Evolutionary conservation across 2,329 filamentous ascomycete species (phyloP), one percentile per base, ranked within the genome.

Genomic region (Fusarium sp.): DNA sequence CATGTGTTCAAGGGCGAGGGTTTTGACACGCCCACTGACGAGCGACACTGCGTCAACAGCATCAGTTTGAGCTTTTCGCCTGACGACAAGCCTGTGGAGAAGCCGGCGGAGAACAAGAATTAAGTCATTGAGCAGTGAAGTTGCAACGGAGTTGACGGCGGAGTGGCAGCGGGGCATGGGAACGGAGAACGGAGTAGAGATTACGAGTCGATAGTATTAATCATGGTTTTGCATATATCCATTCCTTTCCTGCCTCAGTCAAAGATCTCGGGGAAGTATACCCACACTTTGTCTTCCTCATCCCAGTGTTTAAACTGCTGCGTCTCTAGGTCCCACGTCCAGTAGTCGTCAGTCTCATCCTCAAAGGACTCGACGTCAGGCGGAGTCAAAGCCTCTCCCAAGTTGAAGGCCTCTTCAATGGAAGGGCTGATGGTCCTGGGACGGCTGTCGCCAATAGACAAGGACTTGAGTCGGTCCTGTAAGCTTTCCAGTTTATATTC

Each of bases 31-130:
- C 95, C 97, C 6, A 98, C 95, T 22, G 93, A 99, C 82, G 97
- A 99, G 90, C 89, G 97, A 71, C 97, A 99, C 86, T 99, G 97
- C 81, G 97, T 99, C 68, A 99, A 98, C 82, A 97, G 94, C 80
- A 85, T 98, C 63, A 97, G 94, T 81, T 86, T 98, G 84, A 97
- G 91, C 78, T 98, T 99, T 81, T 89, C 87, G 2, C 86, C 88
- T 1, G 88, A 94, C 58, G 92, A 94, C 72, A 89, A 90, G 77
- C 80, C 82, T 58, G 82, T 79, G 27, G 76, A 67, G 5, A 73
- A 77, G 70, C 58, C 45, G 25, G 38, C 69, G 35, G 83, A 83
- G 33, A 84, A 79, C 65, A 85, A 85, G 78, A 84, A 78, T 36
- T 82, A 50, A 78, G 36, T 61, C 13, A 11, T 57, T 11, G 29